A percentile compares a stretch with the other conserved stretches of the same genome.
Evolutionary conservation across 78 protist genomes (phyloP).

Genomic region (Bodo saltans): DNA sequence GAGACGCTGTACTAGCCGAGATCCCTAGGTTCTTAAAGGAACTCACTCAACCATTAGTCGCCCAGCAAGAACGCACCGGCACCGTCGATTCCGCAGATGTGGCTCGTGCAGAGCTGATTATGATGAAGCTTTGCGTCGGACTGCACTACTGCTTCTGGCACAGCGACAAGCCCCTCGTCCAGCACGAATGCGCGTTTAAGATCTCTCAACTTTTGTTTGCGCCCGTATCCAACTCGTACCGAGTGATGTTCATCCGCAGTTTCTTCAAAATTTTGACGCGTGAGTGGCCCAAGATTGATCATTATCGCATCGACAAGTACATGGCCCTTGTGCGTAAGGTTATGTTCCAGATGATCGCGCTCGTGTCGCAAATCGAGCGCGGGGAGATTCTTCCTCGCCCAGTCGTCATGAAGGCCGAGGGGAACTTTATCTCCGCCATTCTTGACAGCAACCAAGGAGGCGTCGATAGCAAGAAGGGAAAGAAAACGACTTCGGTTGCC

Average conservation of each 20-base stretch:
- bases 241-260: background rate
- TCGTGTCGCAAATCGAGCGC: background rate
- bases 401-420: background rate
- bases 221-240: background rate
- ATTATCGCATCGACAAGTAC: constrained; percentile 20
- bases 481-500: background rate
- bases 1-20: background rate
- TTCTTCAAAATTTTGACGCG: background rate
- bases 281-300: constrained; percentile 9
- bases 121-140: constrained; percentile 33
- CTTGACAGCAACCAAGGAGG: background rate
- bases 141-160: constrained; percentile 44
- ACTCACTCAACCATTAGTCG: background rate
- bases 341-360: background rate
- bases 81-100: background rate
- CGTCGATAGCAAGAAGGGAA: background rate
- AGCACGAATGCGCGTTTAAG: constrained; percentile 31
- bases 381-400: background rate
- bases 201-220: background rate
- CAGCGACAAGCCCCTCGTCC: constrained; percentile 50
- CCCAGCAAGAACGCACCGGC: background rate
- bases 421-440: background rate
- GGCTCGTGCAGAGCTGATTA: background rate
- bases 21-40: background rate
- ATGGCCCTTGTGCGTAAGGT: background rate